Base-by-base conservation (phyloP, 1,284 basidiomycete species). In the Tilletia horrida region DNA sequence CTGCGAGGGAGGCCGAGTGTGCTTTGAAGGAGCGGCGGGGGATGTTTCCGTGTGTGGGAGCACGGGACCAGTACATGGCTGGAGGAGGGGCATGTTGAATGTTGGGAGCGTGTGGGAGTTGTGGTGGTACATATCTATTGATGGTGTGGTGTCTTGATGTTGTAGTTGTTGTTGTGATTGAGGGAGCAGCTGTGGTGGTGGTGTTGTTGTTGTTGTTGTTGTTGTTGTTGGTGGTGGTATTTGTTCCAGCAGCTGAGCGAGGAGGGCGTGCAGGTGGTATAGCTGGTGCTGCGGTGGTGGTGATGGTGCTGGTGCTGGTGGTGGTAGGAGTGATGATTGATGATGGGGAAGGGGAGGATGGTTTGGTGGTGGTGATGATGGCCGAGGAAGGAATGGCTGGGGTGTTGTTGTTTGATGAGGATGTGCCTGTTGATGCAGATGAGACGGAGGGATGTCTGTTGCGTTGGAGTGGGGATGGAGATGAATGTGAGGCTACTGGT, bases 51-150 rank as follows among this genome's bases (percentile, higher is more conserved):
- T 91, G 90, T 7, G 90, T 88, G 0, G 92, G 90, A 1, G 91
- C 89, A 65, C 86, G 86, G 72, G 90, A 91, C 89, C 91, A 94
- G 82, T 94, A 91, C 89, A 93, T 92, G 7, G 82, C 78, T n/a
- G 81, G 71, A 35, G 70, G 70, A 25, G 73, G 71, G 9, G 77
- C 76, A 11, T 71, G 71, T 18, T 62, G 66, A 35, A 76, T 68
- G 55, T 66, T 70, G 31, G 63, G 66, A 14, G 74, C 75, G 18
- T 72, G 73, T 21, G 75, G 76, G 21, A 77, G 70, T 59, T 71
- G 74, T 9, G 55, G 55, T 29, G 55, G 18, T 25, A 59, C 55
- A 29, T 59, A 59, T 14, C 55, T 25, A 27, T 40, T 40, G 35
- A 40, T 11, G 35, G 11, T 11, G 35, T 40, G 35, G 35, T 40